phyloP scores from a whole-genome alignment of 257 asterid genomes.

The Eustoma russellianum region DNA sequence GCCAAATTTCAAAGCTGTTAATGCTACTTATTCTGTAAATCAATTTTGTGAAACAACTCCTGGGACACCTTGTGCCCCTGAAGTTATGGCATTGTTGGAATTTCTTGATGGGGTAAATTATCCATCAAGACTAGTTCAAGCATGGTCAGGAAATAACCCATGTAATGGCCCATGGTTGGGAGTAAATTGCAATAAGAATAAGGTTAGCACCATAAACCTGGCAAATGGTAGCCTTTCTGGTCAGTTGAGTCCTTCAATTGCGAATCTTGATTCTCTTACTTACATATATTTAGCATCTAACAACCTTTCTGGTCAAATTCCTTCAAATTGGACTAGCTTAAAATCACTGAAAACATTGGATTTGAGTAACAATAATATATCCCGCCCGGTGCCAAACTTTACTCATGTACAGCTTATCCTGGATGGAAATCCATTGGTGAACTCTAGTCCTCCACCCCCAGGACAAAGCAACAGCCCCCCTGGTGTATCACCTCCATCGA shows the following conservation, averaged over 20 bases:
- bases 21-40: constrained; percentile 38
- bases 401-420: constrained; percentile 35
- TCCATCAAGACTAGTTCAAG: constrained; percentile 52
- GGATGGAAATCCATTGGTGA: constrained; percentile 39
- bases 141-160: constrained; percentile 75
- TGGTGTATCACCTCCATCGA: constrained; percentile 17
- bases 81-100: constrained; percentile 57
- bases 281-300: constrained; percentile 45
- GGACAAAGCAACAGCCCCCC: constrained; percentile 21
- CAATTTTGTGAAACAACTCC: constrained; percentile 45
- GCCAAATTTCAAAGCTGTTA: constrained; percentile 55
- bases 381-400: constrained; percentile 66
- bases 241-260: constrained; percentile 53
- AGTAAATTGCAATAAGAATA: constrained; percentile 47
- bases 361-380: constrained; percentile 53
- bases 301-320: constrained; percentile 54
- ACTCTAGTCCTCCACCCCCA: constrained; percentile 30
- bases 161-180: constrained; percentile 61
- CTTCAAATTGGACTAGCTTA: constrained; percentile 51
- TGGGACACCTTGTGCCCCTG: constrained; percentile 47
- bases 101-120: constrained; percentile 74
- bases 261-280: constrained; percentile 50
- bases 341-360: constrained; percentile 49
- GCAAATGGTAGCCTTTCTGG: constrained; percentile 58
- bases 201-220: constrained; percentile 44